Conservation (phyloP, 2,329 filamentous ascomycete species). For the Hortaea werneckii region DNA sequence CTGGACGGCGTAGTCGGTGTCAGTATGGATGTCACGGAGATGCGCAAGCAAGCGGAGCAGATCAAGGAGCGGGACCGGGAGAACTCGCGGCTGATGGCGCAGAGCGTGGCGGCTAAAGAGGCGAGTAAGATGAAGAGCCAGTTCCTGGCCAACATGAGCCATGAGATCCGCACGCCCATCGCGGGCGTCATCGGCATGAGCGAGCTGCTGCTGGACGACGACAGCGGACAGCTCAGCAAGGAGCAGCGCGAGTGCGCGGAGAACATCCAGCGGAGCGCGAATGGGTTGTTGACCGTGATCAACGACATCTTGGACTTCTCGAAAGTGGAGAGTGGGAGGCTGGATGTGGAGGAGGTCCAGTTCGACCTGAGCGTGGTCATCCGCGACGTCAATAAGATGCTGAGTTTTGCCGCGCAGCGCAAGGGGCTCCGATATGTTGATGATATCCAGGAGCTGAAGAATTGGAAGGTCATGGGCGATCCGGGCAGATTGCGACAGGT, state of each 20-base stretch:
- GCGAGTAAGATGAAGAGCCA: constrained; percentile 71
- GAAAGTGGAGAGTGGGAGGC: constrained; percentile 63
- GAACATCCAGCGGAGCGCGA: constrained; percentile 69
- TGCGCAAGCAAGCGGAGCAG: constrained; percentile 54
- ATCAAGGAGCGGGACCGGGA: constrained; percentile 53
- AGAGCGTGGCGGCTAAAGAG: constrained; percentile 69
- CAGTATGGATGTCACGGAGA: constrained; percentile 69
- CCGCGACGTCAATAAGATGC: constrained; percentile 75
- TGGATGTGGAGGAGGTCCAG: constrained; percentile 72
- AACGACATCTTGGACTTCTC: constrained; percentile 85
- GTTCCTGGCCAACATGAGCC: constrained; percentile 56
- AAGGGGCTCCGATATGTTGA: constrained; percentile 66
- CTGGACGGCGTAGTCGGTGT: constrained; percentile 67
- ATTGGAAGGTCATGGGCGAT: constrained; percentile 73
- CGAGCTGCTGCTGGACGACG: constrained; percentile 60
- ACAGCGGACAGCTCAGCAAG: constrained; percentile 42
- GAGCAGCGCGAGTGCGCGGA: constrained; percentile 67
- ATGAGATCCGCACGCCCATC: constrained; percentile 47
- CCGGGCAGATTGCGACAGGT: constrained; percentile 77
- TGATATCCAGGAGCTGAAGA: constrained; percentile 51
- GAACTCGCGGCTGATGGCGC: constrained; percentile 60
- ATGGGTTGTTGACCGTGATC: constrained; percentile 75
- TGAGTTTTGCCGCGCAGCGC: constrained; percentile 71
- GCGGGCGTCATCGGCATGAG: constrained; percentile 74
- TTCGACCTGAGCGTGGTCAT: constrained; percentile 66